Percentiles rank a stretch among this genome's conserved stretches.
These are phyloP conservation scores for Plasmodium inui DNA, from an alignment of 169 alveolate genomes.

Conservation along the genomic window DNA sequence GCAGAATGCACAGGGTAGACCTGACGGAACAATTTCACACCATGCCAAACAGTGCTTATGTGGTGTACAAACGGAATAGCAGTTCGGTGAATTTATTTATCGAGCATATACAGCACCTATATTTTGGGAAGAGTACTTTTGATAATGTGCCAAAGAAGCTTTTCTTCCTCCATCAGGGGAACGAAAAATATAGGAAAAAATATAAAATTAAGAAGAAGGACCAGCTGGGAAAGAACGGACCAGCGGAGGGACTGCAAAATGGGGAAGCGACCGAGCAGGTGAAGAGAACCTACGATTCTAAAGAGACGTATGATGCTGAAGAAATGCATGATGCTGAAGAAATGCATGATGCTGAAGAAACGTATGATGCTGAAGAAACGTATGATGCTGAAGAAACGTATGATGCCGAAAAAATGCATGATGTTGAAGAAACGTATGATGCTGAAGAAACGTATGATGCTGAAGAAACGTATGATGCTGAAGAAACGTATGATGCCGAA, in stretches of 20 bases:
- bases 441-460: neutral
- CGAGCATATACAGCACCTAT: constrained; percentile 65
- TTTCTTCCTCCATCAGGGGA: neutral
- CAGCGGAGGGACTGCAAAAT: neutral
- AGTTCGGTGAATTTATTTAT: constrained; percentile 31
- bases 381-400: neutral
- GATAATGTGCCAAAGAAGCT: constrained; percentile 2
- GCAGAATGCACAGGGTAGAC: neutral
- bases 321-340: neutral
- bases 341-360: neutral
- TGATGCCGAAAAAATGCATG: neutral
- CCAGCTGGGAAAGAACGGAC: neutral
- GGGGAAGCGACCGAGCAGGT: neutral
- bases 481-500: neutral
- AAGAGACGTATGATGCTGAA: neutral
- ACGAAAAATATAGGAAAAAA: neutral
- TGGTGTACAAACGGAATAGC: constrained; percentile 23
- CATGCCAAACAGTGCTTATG: constrained; percentile 1
- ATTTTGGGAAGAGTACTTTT: constrained; percentile 32
- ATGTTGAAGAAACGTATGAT: neutral
- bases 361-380: neutral
- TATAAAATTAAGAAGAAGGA: neutral
- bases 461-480: neutral
- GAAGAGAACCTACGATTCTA: neutral
- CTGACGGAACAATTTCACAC: neutral